Percentiles rank a stretch among this genome's conserved stretches.
These are phyloP conservation scores for Sabuloglossum arenarium DNA, from an alignment of 495 filamentous ascomycete genomes.

Conservation along the genomic window DNA sequence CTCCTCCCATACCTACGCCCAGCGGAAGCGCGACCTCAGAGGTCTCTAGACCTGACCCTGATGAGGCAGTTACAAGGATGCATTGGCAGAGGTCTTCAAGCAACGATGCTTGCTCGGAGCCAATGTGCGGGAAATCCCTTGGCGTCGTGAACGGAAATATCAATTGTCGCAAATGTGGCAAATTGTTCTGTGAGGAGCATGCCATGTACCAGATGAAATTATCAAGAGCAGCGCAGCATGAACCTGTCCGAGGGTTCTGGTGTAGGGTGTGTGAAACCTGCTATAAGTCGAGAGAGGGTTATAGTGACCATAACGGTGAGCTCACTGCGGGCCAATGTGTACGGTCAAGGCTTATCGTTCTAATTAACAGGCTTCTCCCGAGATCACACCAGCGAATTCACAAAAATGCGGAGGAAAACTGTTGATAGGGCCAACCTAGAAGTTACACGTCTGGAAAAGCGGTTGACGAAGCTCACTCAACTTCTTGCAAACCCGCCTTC, in stretches of 20 bases:
- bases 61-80: constrained; percentile 65
- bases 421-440: constrained; percentile 76
- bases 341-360: background rate
- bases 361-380: constrained; percentile 27
- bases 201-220: constrained; percentile 99
- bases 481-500: constrained; percentile 49
- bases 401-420: constrained; percentile 41
- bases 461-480: constrained; percentile 76
- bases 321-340: background rate
- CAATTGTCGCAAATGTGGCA: constrained; percentile 83
- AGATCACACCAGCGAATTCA: constrained; percentile 52
- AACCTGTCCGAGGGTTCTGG: constrained; percentile 85
- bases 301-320: constrained; percentile 65
- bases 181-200: constrained; percentile 90
- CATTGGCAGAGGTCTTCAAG: constrained; percentile 68
- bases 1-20: constrained; percentile 10
- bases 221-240: constrained; percentile 70
- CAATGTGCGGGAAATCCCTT: constrained; percentile 58
- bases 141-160: constrained; percentile 62
- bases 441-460: constrained; percentile 72
- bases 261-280: constrained; percentile 93
- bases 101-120: constrained; percentile 73
- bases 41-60: constrained; percentile 43
- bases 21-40: constrained; percentile 15
- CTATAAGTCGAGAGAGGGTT: constrained; percentile 88